phyloP scores from a whole-genome alignment of 31 red algal species.

The Porphyra umbilicalis region DNA sequence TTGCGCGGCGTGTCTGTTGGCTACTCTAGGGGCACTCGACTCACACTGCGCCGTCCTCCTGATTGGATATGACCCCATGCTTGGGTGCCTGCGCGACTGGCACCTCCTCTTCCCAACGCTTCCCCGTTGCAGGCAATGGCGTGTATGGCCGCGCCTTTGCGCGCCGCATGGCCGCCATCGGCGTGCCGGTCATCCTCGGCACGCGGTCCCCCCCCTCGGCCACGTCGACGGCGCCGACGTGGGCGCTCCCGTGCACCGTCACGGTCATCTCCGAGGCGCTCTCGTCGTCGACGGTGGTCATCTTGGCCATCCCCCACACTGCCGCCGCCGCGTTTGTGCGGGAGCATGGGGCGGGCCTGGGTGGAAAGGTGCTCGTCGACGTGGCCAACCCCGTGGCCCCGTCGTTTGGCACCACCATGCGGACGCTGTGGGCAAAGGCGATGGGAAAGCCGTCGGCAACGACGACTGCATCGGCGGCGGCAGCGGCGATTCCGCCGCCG shows the following conservation, averaged over 20 bases:
- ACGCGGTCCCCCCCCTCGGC: not conserved
- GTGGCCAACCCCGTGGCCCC: not conserved
- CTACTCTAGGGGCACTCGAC: not conserved
- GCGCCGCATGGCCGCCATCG: not conserved
- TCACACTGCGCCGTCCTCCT: too few relatives aligned
- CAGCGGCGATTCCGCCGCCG: too few relatives aligned
- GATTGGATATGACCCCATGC: not conserved
- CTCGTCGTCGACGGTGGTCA: not conserved
- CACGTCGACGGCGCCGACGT: not conserved
- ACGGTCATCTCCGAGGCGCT: not conserved
- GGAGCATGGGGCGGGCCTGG: not conserved
- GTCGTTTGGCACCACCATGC: not conserved
- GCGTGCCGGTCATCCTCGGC: not conserved
- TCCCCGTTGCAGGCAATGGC: not conserved
- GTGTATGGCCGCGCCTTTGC: not conserved
- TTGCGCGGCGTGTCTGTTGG: not conserved
- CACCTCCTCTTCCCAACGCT: not conserved
- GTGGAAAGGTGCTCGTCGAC: not conserved
- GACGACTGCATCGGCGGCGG: too few relatives aligned
- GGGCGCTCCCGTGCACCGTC: not conserved
- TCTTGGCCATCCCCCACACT: not conserved
- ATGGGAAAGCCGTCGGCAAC: not conserved
- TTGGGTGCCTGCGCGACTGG: not conserved
- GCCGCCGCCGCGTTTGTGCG: not conserved
- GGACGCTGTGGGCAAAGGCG: not conserved